These are phyloP conservation scores for Phlegmacium glaucopus DNA, from an alignment of 768 basidiomycete genomes.

Conservation along the genomic window DNA sequence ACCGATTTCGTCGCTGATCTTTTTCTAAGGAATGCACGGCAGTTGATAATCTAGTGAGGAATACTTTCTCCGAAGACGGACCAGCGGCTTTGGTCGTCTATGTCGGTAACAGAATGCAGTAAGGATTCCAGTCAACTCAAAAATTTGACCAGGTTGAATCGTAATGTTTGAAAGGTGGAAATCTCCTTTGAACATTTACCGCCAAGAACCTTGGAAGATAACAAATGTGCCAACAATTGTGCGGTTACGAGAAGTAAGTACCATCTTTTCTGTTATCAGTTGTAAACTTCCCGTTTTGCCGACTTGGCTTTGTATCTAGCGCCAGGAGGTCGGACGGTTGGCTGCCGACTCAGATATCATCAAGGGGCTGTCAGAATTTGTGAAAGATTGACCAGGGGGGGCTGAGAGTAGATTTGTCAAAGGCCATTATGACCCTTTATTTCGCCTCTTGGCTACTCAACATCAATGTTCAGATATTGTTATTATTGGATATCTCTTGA, in stretches of 20 bases:
- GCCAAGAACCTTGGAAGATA: slow-evolving; percentile 61
- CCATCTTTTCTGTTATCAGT: slow-evolving; percentile 2
- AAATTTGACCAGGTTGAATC: neutral
- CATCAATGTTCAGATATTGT: neutral
- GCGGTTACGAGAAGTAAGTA: slow-evolving; percentile 51
- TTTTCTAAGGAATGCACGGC: slow-evolving; percentile 58
- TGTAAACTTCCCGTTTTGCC: slow-evolving; percentile 1
- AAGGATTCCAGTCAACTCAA: slow-evolving; percentile 22
- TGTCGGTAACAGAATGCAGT: slow-evolving; percentile 66
- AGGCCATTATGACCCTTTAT: neutral
- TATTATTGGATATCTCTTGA: slow-evolving; percentile 8
- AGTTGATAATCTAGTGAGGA: slow-evolving; percentile 53
- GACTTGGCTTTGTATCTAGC: slow-evolving; percentile 20
- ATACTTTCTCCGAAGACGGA: slow-evolving; percentile 44
- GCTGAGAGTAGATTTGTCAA: neutral
- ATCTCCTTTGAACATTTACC: slow-evolving; percentile 50
- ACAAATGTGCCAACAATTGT: slow-evolving; percentile 64
- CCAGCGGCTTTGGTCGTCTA: slow-evolving; percentile 63
- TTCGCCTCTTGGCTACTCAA: neutral
- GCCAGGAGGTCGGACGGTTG: slow-evolving; percentile 37
- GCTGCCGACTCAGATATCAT: slow-evolving; percentile 38
- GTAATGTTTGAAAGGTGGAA: slow-evolving; percentile 55
- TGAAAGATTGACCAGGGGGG: slow-evolving; percentile 13
- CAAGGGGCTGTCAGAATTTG: slow-evolving; percentile 25
- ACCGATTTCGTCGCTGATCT: neutral